These are phyloP conservation scores for Fusarium caatingaense DNA, from an alignment of 2,329 filamentous ascomycete genomes.

Conservation along the genomic window DNA sequence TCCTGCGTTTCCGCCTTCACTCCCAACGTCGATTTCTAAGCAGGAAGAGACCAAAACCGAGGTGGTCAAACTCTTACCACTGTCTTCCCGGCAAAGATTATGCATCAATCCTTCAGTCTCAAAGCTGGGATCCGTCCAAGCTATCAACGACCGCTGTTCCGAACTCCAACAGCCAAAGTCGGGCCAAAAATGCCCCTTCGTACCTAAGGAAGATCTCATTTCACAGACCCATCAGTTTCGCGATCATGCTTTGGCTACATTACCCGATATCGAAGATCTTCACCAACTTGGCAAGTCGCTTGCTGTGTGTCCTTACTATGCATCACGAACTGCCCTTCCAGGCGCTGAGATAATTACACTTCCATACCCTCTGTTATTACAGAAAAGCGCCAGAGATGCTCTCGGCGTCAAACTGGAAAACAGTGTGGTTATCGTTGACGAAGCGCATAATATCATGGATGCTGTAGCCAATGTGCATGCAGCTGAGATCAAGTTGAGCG, in stretches of 20 bases:
- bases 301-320: slow-evolving; percentile 93
- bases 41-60: slow-evolving; percentile 44
- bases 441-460: slow-evolving; percentile 98
- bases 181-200: slow-evolving; percentile 74
- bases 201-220: slow-evolving; percentile 82
- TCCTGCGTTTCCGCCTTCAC: slow-evolving; percentile 79
- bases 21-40: slow-evolving; percentile 60
- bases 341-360: slow-evolving; percentile 90
- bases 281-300: slow-evolving; percentile 80
- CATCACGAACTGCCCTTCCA: slow-evolving; percentile 85
- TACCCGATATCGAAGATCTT: slow-evolving; percentile 95
- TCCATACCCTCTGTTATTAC: slow-evolving; percentile 90
- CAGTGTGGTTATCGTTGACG: slow-evolving; percentile 94
- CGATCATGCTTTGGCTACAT: slow-evolving; percentile 82
- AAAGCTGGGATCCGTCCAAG: slow-evolving; percentile 75
- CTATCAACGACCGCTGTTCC: slow-evolving; percentile 92
- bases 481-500: slow-evolving; percentile 76
- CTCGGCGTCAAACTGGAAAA: slow-evolving; percentile 86
- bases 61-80: slow-evolving; percentile 79
- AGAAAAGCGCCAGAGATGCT: slow-evolving; percentile 87
- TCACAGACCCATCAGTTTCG: slow-evolving; percentile 81
- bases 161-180: slow-evolving; percentile 82
- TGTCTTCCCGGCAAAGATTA: slow-evolving; percentile 86
- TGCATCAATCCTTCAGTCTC: slow-evolving; percentile 91
- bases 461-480: slow-evolving; percentile 90